Evolutionary conservation across 2,329 filamentous ascomycete genomes (phyloP).

Genomic region (Canariomyces notabilis): DNA sequence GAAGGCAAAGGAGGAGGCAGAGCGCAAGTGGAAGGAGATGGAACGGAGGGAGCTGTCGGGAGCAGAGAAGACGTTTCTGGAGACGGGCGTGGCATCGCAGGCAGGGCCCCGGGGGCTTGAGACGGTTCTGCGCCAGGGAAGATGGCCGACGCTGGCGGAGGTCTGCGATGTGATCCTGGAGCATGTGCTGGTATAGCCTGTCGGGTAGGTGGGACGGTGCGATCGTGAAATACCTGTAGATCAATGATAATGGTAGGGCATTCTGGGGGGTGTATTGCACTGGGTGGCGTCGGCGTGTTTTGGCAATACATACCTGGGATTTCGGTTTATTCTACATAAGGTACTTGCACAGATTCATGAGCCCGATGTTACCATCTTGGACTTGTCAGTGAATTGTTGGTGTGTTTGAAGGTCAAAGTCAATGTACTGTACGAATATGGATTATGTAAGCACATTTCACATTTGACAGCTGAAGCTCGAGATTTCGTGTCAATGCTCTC

Average conservation of each 20-base stretch:
- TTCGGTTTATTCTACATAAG: background rate
- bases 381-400: no score
- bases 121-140: constrained; percentile 30
- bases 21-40: constrained; percentile 63
- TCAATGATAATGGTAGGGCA: no score
- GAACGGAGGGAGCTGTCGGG: constrained; percentile 55
- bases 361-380: no score
- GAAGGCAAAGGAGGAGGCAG: constrained; percentile 65
- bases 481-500: background rate
- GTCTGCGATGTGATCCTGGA: constrained; percentile 44
- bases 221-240: no score
- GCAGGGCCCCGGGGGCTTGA: constrained; percentile 23
- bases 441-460: background rate
- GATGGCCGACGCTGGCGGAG: constrained; percentile 37
- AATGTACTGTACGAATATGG: no score
- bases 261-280: background rate
- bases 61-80: constrained; percentile 52
- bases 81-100: constrained; percentile 38
- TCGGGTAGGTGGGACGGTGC: background rate
- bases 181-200: constrained; percentile 35
- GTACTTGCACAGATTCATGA: no score
- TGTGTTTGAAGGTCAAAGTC: no score
- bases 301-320: background rate
- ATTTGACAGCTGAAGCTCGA: background rate
- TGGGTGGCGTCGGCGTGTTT: background rate